These are phyloP conservation scores for Trichoderma gracile DNA, from an alignment of 2,329 filamentous ascomycete genomes.

Conservation along the genomic window DNA sequence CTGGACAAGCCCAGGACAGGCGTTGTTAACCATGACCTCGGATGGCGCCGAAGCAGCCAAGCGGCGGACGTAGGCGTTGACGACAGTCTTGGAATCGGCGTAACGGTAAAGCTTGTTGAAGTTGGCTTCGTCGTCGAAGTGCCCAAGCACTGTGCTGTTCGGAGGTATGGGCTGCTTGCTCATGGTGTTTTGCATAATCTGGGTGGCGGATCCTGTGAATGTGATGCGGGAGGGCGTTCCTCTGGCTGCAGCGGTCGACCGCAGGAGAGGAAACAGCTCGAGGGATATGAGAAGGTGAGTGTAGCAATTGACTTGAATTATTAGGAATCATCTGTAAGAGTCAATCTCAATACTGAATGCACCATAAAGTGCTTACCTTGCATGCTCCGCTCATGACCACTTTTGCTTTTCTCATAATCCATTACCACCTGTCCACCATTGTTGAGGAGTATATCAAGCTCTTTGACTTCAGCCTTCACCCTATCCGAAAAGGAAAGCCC, in stretches of 20 bases:
- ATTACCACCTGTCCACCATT: slow-evolving; percentile 9
- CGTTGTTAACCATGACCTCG: slow-evolving; percentile 13
- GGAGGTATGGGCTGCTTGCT: not conserved
- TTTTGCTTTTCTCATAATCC: slow-evolving; percentile 7
- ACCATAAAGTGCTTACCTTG: not conserved
- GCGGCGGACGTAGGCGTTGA: slow-evolving; percentile 11
- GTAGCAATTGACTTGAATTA: slow-evolving; percentile 9
- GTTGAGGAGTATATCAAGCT: slow-evolving; percentile 14
- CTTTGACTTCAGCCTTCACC: slow-evolving; percentile 5
- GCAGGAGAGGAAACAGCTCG: slow-evolving; percentile 12
- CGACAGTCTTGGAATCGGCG: slow-evolving; percentile 8
- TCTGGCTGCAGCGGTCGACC: slow-evolving; percentile 1
- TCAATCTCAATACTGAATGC: no score
- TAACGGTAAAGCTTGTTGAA: slow-evolving; percentile 8
- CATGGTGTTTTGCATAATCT: slow-evolving; percentile 11
- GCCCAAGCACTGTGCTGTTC: not conserved
- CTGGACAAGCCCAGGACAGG: slow-evolving; percentile 10
- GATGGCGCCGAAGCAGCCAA: slow-evolving; percentile 12
- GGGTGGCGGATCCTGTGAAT: slow-evolving; percentile 11
- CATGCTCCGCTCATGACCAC: slow-evolving; percentile 6
- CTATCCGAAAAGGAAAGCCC: slow-evolving; percentile 7
- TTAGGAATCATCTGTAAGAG: not conserved
- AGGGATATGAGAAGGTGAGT: slow-evolving; percentile 12
- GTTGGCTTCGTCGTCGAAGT: slow-evolving; percentile 12
- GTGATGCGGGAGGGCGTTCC: slow-evolving; percentile 3